A percentile compares a stretch with the other conserved stretches of the same genome.
These are phyloP conservation scores for Geotrichum klebahnii DNA, from an alignment of 1,139 yeast genomes.

Conservation along the genomic window DNA sequence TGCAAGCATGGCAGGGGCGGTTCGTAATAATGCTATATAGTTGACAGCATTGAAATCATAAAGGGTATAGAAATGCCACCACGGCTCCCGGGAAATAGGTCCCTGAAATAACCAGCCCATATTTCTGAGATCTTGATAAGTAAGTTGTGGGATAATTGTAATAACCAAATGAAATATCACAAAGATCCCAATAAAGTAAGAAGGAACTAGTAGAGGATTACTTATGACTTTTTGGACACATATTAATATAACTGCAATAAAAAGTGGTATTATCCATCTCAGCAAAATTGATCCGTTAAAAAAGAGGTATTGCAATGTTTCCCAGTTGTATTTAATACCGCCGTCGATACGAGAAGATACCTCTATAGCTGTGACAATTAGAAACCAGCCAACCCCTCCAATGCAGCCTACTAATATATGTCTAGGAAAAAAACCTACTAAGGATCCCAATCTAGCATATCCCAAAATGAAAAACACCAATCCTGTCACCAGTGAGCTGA, in stretches of 20 bases:
- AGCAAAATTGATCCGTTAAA: constrained; percentile 44
- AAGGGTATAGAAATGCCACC: constrained; percentile 79
- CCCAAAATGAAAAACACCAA: constrained; percentile 73
- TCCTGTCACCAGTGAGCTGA: constrained; percentile 83
- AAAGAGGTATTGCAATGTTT: constrained; percentile 52
- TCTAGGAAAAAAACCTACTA: constrained; percentile 93
- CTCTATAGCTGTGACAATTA: constrained; percentile 84
- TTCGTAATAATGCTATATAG: constrained; percentile 63
- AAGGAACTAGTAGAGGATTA: constrained; percentile 76
- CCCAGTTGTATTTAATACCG: constrained; percentile 59
- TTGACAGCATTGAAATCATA: constrained; percentile 69
- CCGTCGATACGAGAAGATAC: constrained; percentile 79
- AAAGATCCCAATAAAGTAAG: constrained; percentile 71
- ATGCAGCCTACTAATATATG: constrained; percentile 95
- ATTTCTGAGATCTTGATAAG: constrained; percentile 57
- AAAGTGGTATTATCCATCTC: constrained; percentile 72
- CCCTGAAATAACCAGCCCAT: constrained; percentile 79
- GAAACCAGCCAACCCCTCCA: constrained; percentile 95
- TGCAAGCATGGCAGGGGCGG: constrained; percentile 91
- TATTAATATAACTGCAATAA: constrained; percentile 54
- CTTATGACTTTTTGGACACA: constrained; percentile 60
- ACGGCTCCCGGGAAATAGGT: constrained; percentile 65
- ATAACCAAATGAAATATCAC: constrained; percentile 64
- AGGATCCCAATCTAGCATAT: constrained; percentile 68
- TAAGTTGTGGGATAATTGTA: constrained; percentile 60